phyloP scores from a whole-genome alignment of 169 alveolate species.

The Eimeria necatrix region DNA sequence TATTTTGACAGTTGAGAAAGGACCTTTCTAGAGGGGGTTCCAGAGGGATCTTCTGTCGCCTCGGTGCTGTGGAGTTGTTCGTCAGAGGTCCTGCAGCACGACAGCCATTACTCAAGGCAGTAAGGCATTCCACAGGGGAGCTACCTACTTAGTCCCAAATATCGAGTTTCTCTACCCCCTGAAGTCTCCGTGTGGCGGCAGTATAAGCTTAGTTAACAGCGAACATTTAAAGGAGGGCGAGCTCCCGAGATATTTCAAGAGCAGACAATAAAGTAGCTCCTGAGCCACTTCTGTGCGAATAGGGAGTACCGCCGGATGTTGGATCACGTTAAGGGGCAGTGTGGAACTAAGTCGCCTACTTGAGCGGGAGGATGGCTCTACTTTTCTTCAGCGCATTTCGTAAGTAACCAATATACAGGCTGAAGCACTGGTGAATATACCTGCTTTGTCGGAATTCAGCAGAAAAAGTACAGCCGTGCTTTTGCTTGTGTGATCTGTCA shows the following conservation, averaged over 20 bases:
- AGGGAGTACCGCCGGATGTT: slow-evolving; percentile 72
- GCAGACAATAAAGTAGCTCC: not conserved
- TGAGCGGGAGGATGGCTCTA: not conserved
- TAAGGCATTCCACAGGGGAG: not conserved
- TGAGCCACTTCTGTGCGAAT: not conserved
- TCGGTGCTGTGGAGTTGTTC: not conserved
- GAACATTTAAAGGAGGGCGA: not conserved
- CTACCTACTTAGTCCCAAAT: too few species aligned
- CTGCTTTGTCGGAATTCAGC: too few species aligned
- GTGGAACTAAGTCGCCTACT: not conserved
- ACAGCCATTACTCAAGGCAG: slow-evolving; percentile 62
- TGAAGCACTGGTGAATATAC: too few species aligned
- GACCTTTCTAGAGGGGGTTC: not conserved
- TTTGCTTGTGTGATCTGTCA: too few species aligned
- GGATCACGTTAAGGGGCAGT: slow-evolving; percentile 6
- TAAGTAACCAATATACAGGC: too few species aligned
- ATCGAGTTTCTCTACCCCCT: not conserved
- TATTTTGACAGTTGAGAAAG: not conserved
- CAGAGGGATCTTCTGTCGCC: not conserved
- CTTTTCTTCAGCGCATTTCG: too few species aligned
- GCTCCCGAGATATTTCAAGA: not conserved
- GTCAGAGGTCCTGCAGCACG: slow-evolving; percentile 41
- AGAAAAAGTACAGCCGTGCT: too few species aligned
- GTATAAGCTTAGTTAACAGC: not conserved
- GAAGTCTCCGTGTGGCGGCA: not conserved